Evolutionary conservation across 2,329 filamentous ascomycete species (phyloP), one percentile per base, ranked within the genome.

Genomic region (Stachybotrys chlorohalonatus): DNA sequence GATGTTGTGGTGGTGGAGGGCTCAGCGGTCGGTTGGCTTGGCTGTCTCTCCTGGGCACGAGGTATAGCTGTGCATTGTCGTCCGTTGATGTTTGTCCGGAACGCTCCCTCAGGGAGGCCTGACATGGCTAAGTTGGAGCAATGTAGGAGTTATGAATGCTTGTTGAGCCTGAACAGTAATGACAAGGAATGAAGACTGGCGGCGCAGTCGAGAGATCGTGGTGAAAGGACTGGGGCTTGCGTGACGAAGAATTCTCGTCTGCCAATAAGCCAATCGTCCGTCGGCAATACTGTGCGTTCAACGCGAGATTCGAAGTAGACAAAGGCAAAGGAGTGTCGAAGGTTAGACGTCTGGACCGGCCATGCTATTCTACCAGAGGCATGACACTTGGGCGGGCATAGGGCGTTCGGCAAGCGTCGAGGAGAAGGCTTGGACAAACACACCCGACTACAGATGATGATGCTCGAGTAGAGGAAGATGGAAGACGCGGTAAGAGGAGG

Each of bases 21-120:
- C 31, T 39, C 31, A 13, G 31, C 47, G n/a, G 39, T 31, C 36
- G 36, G 36, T 42, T 42, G 36, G 8, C 9, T 42, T 42, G 36
- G 36, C 36, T 13, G 36, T 5, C 36, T 9, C 36, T 16, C 9
- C 46, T n/a, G 46, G 46, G 46, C 46, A 47, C 65, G 76, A 51
- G 78, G 78, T 59, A 81, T 70, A 57, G 75, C 78, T 62, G 80
- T 82, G 70, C 80, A 82, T 66, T 73, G 73, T 64, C 73, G 76
- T 52, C 77, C 77, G 55, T 73, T 66, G 54, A 81, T 70, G 51
- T 67, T 75, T 54, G 78, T 81, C 55, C 78, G 72, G 57, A 76
- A 75, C 56, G 74, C 73, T 63, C 76, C 74, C 63, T 67, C 65
- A 59, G 71, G 72, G 64, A 78, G 72, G 64, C 66, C 70, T 54